Percentiles rank a stretch among this genome's conserved stretches.
Conservation (phyloP, 2,329 filamentous ascomycete species). For the Diaporthe batatas region DNA sequence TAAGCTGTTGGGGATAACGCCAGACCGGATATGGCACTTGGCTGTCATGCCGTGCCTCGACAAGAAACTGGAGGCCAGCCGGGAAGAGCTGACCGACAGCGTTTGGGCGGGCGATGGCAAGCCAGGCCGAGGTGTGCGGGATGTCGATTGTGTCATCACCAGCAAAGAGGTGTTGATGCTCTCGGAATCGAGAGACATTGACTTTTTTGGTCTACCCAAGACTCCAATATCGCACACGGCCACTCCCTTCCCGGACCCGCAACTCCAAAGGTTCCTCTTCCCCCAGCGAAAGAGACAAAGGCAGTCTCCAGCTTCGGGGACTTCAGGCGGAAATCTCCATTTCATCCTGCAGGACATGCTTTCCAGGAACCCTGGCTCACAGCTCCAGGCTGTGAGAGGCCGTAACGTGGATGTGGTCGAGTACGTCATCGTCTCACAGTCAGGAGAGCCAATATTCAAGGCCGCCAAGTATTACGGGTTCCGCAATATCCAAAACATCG, state of each 20-base stretch:
- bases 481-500: slow-evolving; percentile 97
- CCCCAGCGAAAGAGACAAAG: slow-evolving; percentile 60
- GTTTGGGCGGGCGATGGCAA: slow-evolving; percentile 73
- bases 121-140: slow-evolving; percentile 74
- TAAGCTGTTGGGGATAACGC: slow-evolving; percentile 76
- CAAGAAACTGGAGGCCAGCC: slow-evolving; percentile 96
- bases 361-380: slow-evolving; percentile 77
- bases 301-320: slow-evolving; percentile 72
- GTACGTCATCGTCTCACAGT: slow-evolving; percentile 74
- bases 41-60: slow-evolving; percentile 99
- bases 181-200: slow-evolving; percentile 81
- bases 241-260: slow-evolving; percentile 78
- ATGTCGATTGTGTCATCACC: slow-evolving; percentile 98
- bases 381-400: slow-evolving; percentile 79
- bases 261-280: slow-evolving; percentile 81
- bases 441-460: slow-evolving; percentile 75
- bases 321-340: slow-evolving; percentile 90
- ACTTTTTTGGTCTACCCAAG: slow-evolving; percentile 79
- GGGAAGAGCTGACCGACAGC: slow-evolving; percentile 88
- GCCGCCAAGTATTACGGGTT: slow-evolving; percentile 97
- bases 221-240: slow-evolving; percentile 61
- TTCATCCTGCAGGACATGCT: slow-evolving; percentile 85
- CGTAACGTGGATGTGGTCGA: slow-evolving; percentile 94
- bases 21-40: slow-evolving; percentile 90
- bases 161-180: slow-evolving; percentile 94